Base-by-base conservation (phyloP, 164 flowering plant species). In the Chimonanthus praecox region DNA sequence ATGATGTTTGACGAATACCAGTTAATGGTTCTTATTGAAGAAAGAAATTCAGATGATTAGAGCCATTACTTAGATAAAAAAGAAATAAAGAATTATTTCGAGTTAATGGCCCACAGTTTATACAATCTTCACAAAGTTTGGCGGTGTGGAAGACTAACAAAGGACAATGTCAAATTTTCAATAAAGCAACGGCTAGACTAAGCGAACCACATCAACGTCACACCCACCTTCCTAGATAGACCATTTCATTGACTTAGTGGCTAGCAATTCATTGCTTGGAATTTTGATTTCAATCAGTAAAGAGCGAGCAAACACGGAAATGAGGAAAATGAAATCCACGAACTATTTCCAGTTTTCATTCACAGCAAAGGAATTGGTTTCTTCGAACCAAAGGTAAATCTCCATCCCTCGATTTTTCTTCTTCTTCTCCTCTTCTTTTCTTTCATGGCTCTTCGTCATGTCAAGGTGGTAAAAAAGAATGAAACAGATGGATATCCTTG, bases 401-500 rank as follows among this genome's bases (percentile, higher is more conserved):
- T n/a, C 60, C n/a, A 2, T 11, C 60, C 60, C 4, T n/a, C 60
- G 5, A 54, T 54, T 13, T 21, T 33, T 33, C 33, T 33, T 33
- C 33, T 33, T 33, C 33, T 54, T n/a, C 60, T 54, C 60, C 11
- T 11, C 16, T 13, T 15, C 47, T 46, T 48, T 7, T 18, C 44
- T 66, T 44, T 48, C 68, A 66, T 66, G 68, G 68, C 68, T 66
- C 47, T 66, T 13, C 47, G n/a, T 15, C 68, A 45, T 15, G 47
- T 15, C 48, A 44, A 11, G n/a, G 44, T 6, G 68, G 16, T 13
- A 7, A 7, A 6, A 33, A 9, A 15, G 43, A 6, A 3, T 3
- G 3, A 2, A 11, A 0, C 13, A 9, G 68, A 11, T 44, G 49
- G 0, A 4, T 33, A 45, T 65, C 0, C 58, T 7, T 2, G 58